Percentiles rank a stretch among this genome's conserved stretches.
Conservation (phyloP, 202 grass and related monocot genomes). For the Setaria viridis region DNA sequence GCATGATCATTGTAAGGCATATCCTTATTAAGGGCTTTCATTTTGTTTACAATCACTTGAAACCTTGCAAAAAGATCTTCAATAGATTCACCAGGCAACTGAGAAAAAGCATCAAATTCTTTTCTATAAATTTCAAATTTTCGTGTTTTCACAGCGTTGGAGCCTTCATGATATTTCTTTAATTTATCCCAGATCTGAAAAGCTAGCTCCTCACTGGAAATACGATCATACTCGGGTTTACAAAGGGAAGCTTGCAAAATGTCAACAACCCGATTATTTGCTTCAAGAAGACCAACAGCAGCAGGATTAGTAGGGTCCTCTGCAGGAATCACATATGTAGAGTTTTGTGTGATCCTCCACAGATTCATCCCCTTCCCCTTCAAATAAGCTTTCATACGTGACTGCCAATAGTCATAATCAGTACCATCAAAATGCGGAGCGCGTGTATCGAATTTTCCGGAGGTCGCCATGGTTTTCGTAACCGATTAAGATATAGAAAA, state of each 20-base stretch:
- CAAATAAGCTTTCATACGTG: neutral
- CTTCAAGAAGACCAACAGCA: neutral
- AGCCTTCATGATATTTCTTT: no score
- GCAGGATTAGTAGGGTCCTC: no score
- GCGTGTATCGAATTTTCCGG: neutral
- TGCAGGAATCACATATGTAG: no score
- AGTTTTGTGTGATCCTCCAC: no score
- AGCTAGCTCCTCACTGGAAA: neutral
- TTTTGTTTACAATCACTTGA: no score
- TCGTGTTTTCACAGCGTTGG: no score
- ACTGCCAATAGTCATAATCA: neutral
- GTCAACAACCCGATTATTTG: neutral
- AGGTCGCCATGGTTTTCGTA: neutral
- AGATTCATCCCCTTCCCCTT: neutral
- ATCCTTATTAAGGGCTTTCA: no score
- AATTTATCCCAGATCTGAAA: neutral
- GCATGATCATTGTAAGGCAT: no score
- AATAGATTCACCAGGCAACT: no score
- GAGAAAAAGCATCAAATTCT: no score
- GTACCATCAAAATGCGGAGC: neutral
- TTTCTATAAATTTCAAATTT: no score
- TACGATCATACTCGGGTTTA: neutral
- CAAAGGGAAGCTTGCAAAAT: neutral
- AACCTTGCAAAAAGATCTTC: no score
- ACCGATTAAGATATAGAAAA: constrained; percentile 24